Evolutionary conservation across 495 filamentous ascomycete species (phyloP).

Genomic region (Amniculicola lignicola): DNA sequence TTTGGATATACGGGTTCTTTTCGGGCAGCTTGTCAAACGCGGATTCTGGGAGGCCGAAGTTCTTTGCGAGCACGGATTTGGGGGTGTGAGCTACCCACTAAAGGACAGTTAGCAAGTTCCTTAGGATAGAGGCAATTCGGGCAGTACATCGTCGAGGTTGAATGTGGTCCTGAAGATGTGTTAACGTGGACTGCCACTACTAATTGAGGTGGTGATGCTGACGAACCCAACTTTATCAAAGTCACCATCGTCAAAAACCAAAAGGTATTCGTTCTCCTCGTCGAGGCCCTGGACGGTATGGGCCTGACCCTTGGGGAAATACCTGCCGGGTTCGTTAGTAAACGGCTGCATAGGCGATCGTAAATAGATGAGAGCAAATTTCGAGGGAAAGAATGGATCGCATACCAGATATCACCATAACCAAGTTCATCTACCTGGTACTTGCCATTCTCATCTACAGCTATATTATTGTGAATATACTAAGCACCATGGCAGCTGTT

Average conservation of each 20-base stretch:
- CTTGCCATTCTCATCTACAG: slow-evolving; percentile 58
- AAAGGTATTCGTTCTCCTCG: slow-evolving; percentile 63
- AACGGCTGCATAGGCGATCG: too few relatives aligned
- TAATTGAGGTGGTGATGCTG: not conserved
- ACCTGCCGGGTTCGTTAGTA: too few relatives aligned
- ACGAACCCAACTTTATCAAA: slow-evolving; percentile 48
- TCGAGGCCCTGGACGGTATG: slow-evolving; percentile 58
- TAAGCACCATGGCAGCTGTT: too few relatives aligned
- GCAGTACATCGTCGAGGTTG: slow-evolving; percentile 61
- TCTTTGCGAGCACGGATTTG: slow-evolving; percentile 59
- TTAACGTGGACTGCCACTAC: too few relatives aligned
- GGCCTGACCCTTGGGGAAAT: slow-evolving; percentile 62
- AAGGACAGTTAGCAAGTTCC: too few relatives aligned
- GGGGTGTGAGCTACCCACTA: slow-evolving; percentile 65
- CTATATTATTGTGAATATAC: too few relatives aligned
- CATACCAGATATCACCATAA: slow-evolving; percentile 63
- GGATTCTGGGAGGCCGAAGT: slow-evolving; percentile 56
- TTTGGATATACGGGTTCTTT: slow-evolving; percentile 60
- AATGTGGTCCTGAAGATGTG: slow-evolving; percentile 54
- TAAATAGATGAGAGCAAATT: too few relatives aligned
- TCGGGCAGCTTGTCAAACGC: slow-evolving; percentile 57
- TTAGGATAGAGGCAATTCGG: too few relatives aligned
- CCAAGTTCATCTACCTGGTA: slow-evolving; percentile 55
- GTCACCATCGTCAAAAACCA: slow-evolving; percentile 63
- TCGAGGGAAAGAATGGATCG: too few relatives aligned